phyloP scores from a whole-genome alignment of 768 basidiomycete species.

The Suillus clintonianus region DNA sequence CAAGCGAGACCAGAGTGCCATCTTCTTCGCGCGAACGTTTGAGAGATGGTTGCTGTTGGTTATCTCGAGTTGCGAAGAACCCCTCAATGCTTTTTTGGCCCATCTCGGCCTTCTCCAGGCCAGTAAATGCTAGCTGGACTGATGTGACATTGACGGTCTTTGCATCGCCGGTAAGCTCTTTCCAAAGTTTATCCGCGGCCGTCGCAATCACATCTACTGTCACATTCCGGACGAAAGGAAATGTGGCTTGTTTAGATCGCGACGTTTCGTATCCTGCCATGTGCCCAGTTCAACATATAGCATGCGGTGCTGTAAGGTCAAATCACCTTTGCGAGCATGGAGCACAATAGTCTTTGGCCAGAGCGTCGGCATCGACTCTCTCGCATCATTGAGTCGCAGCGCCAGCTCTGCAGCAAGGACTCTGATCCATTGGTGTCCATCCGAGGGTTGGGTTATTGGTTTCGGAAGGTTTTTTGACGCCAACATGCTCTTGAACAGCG shows the following conservation, averaged over 20 bases:
- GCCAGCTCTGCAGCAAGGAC: constrained; percentile 91
- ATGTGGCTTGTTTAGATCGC: constrained; percentile 82
- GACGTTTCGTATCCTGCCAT: constrained; percentile 60
- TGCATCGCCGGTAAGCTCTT: constrained; percentile 70
- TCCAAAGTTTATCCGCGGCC: constrained; percentile 82
- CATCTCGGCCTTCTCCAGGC: constrained; percentile 69
- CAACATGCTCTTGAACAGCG: constrained; percentile 87
- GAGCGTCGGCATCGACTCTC: constrained; percentile 66
- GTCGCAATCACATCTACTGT: constrained; percentile 75
- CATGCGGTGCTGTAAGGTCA: neutral
- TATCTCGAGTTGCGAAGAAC: constrained; percentile 59
- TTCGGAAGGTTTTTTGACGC: constrained; percentile 93
- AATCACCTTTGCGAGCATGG: constrained; percentile 67
- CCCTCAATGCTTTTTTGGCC: constrained; percentile 89
- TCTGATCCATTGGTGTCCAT: constrained; percentile 89
- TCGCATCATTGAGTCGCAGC: constrained; percentile 79
- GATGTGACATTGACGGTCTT: constrained; percentile 66
- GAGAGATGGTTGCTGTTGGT: constrained; percentile 16
- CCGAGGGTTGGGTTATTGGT: constrained; percentile 68
- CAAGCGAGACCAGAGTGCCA: constrained; percentile 6
- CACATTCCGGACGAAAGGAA: constrained; percentile 78
- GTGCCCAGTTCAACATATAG: constrained; percentile 4
- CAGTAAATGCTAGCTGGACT: constrained; percentile 74
- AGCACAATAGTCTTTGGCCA: constrained; percentile 95
- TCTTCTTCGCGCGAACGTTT: constrained; percentile 45